Conservation (phyloP, 2,329 filamentous ascomycete genomes). For the Hymenoscyphus occultus region DNA sequence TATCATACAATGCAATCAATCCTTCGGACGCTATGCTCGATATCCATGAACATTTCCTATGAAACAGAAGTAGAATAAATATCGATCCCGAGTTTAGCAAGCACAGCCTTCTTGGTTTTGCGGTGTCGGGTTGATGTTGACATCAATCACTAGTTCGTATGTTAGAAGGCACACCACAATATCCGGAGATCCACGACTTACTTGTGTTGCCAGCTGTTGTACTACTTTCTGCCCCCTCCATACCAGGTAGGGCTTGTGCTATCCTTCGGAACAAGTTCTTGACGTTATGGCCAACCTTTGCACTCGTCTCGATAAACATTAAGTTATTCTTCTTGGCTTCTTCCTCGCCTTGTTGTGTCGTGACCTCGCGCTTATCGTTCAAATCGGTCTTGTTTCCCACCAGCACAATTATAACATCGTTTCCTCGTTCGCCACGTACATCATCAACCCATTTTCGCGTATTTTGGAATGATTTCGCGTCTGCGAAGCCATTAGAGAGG, state of each 20-base stretch:
- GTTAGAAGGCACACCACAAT: slow-evolving; percentile 29
- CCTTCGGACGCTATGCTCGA: slow-evolving; percentile 35
- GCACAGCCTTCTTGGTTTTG: slow-evolving; percentile 71
- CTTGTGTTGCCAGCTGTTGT: slow-evolving; percentile 73
- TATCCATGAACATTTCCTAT: slow-evolving; percentile 30
- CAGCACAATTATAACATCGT: slow-evolving; percentile 97
- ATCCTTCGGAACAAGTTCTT: slow-evolving; percentile 97
- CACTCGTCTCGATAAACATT: slow-evolving; percentile 99
- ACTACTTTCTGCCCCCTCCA: slow-evolving; percentile 86
- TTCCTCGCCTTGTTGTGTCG: slow-evolving; percentile 92
- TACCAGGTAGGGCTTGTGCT: slow-evolving; percentile 93
- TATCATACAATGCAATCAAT: slow-evolving; percentile 37
- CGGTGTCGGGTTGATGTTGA: slow-evolving; percentile 74
- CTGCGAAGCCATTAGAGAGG: slow-evolving; percentile 42
- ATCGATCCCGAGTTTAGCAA: slow-evolving; percentile 46
- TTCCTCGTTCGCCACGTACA: slow-evolving; percentile 90
- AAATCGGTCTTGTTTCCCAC: slow-evolving; percentile 99
- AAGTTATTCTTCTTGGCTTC: slow-evolving; percentile 97
- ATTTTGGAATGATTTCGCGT: slow-evolving; percentile 96
- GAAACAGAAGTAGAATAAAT: slow-evolving; percentile 25
- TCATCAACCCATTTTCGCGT: slow-evolving; percentile 99
- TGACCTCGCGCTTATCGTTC: slow-evolving; percentile 97
- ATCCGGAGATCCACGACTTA: slow-evolving; percentile 47
- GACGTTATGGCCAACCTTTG: slow-evolving; percentile 96
- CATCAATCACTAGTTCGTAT: slow-evolving; percentile 74